Base-by-base conservation (phyloP, 768 basidiomycete genomes). In the Arthromyces matolae region DNA sequence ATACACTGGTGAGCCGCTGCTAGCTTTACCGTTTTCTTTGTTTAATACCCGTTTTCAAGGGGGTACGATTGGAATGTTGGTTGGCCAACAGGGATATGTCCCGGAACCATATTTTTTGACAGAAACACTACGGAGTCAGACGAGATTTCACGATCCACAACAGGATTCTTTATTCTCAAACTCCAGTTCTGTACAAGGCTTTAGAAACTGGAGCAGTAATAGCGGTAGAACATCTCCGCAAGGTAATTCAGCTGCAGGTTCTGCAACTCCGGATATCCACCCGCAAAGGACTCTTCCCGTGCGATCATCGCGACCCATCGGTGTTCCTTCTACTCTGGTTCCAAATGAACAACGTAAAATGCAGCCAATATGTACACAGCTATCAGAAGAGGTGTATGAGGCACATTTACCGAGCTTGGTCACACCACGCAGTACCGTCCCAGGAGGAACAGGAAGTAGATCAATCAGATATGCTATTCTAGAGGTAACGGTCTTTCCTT, bases 101-200 rank as follows among this genome's bases (percentile, higher is more conserved):
- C 88, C 91, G 10, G 92, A 93, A 60, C 90, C 90, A 0, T 85
- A 84, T 57, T 93, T 92, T 62, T 71, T 94, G 52, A 91, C 89
- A 5, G 86, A 91, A 64, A 90, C 85, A 0, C 77, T 95, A 23
- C 72, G 78, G 56, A 84, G 84, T 55, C 90, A 93, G 66, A 80
- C 79, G 31, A 82, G 94, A 10, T 97, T 97, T 59, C 90, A 97
- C 65, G 94, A 97, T 55, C 94, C 93, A 3, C 67, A 83, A 19
- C 86, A 89, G 62, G 84, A 90, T 50, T 93, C 92, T 1, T 68
- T 95, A 19, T 93, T 90, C 59, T 90, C 89, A 1, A 80, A 91
- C 55, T 80, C 89, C 0, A 70, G 73, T 6, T 86, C 90, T 18
- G 84, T 93, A 7, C 80, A 86, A 60, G 83, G 86, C 5, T 95